Conservation (phyloP, 2,329 filamentous ascomycete species). For the Myriosclerotinia curreyana region DNA sequence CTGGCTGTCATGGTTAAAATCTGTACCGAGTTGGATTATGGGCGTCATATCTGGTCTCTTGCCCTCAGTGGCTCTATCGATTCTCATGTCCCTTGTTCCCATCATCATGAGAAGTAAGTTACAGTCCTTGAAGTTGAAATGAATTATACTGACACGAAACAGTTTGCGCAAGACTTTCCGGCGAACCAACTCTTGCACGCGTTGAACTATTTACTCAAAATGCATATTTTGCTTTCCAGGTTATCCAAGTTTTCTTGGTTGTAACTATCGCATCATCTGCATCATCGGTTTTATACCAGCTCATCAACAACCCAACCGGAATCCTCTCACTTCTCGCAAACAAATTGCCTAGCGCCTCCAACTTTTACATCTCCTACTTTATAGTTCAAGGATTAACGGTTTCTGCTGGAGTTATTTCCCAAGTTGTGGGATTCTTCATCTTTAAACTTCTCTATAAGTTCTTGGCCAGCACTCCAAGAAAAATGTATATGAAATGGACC, state of each 20-base stretch:
- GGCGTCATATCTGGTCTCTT: slow-evolving; percentile 83
- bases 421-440: slow-evolving; percentile 69
- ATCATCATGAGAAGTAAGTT: slow-evolving; percentile 71
- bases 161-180: slow-evolving; percentile 76
- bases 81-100: slow-evolving; percentile 84
- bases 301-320: slow-evolving; percentile 59
- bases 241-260: slow-evolving; percentile 89
- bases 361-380: slow-evolving; percentile 95
- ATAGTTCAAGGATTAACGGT: slow-evolving; percentile 85
- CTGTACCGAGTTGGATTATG: slow-evolving; percentile 67
- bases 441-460: slow-evolving; percentile 72
- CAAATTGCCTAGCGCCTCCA: slow-evolving; percentile 79
- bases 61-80: slow-evolving; percentile 72
- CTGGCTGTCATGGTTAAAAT: slow-evolving; percentile 71
- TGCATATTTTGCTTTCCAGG: slow-evolving; percentile 85
- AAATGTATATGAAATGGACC: slow-evolving; percentile 76
- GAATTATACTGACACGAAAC: slow-evolving; percentile 24
- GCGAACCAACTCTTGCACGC: slow-evolving; percentile 73
- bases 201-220: slow-evolving; percentile 90
- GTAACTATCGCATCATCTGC: slow-evolving; percentile 80
- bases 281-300: slow-evolving; percentile 61
- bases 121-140: not conserved
- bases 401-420: slow-evolving; percentile 70
- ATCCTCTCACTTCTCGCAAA: slow-evolving; percentile 65
- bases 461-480: slow-evolving; percentile 73